Percentiles rank a stretch among this genome's conserved stretches.
Conservation (phyloP, 2,329 filamentous ascomycete species). For the Fusarium graminum region DNA sequence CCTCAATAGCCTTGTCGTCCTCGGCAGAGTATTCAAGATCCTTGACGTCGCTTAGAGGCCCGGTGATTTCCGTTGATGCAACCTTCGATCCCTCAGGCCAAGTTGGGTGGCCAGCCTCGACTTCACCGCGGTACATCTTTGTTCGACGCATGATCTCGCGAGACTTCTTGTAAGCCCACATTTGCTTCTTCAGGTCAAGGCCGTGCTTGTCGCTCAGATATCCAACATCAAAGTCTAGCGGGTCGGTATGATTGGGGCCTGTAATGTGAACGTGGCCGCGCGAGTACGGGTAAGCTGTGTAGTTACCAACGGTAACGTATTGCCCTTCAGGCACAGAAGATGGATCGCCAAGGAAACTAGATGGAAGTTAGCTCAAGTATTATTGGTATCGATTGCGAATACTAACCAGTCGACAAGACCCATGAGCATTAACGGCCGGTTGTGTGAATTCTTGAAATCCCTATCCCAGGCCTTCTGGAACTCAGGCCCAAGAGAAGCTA, state of each 20-base stretch:
- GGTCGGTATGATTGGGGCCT: slow-evolving; percentile 56
- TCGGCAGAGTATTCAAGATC: slow-evolving; percentile 64
- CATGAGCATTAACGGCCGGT: slow-evolving; percentile 64
- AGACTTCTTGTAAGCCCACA: slow-evolving; percentile 76
- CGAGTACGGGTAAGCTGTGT: slow-evolving; percentile 62
- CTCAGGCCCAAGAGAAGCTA: slow-evolving; percentile 64
- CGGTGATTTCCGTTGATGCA: slow-evolving; percentile 61
- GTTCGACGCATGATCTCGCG: slow-evolving; percentile 72
- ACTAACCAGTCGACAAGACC: slow-evolving; percentile 49
- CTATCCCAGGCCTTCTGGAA: slow-evolving; percentile 68
- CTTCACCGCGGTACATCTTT: slow-evolving; percentile 64
- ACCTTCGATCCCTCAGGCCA: slow-evolving; percentile 60
- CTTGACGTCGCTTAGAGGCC: slow-evolving; percentile 48
- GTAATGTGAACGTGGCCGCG: slow-evolving; percentile 73
- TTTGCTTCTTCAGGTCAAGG: slow-evolving; percentile 70
- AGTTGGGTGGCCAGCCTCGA: slow-evolving; percentile 58
- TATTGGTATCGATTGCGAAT: accelerated
- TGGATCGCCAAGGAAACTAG: slow-evolving; percentile 59
- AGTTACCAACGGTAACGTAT: slow-evolving; percentile 66
- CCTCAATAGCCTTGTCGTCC: slow-evolving; percentile 64
- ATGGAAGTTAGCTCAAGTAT: background rate
- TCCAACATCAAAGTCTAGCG: slow-evolving; percentile 68
- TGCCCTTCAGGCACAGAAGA: slow-evolving; percentile 56
- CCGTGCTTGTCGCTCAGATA: slow-evolving; percentile 69
- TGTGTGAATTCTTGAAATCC: slow-evolving; percentile 60